Evolutionary conservation across 345 rosid species (phyloP).

Genomic region (Euclidium syriacum): DNA sequence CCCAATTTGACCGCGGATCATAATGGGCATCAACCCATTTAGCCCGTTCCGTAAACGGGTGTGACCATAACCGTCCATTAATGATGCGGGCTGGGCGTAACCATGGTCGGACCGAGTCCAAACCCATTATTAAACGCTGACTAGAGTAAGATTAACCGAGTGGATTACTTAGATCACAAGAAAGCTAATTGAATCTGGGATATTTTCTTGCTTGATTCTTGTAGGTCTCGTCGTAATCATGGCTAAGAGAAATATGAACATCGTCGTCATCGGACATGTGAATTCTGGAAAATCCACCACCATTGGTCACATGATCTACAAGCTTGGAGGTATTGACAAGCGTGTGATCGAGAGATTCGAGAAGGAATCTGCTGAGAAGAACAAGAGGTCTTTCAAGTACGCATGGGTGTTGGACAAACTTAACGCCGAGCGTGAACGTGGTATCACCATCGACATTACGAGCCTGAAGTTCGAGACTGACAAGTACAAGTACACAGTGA

Average conservation of each 20-base stretch:
- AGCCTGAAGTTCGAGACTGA: conserved; percentile 74
- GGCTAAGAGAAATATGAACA: conserved; percentile 22
- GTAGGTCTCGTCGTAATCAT: too few relatives aligned
- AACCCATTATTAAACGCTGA: too few relatives aligned
- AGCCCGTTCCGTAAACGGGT: too few relatives aligned
- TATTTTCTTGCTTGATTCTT: too few relatives aligned
- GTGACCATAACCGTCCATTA: too few relatives aligned
- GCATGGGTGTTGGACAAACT: conserved; percentile 85
- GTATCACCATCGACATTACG: conserved; percentile 72
- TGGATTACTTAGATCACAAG: too few relatives aligned
- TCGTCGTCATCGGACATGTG: conserved; percentile 46
- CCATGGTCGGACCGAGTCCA: too few relatives aligned
- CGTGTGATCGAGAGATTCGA: conserved; percentile 79
- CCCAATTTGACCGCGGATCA: too few relatives aligned
- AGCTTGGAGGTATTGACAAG: conserved; percentile 81
- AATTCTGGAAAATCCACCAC: conserved; percentile 72
- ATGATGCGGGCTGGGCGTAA: too few relatives aligned
- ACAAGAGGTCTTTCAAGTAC: conserved; percentile 73
- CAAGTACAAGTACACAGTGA: conserved; percentile 69
- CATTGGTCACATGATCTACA: conserved; percentile 72
- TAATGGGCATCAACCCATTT: too few relatives aligned
- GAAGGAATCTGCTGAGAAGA: conserved; percentile 84
- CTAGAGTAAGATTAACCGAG: too few relatives aligned
- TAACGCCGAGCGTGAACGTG: conserved; percentile 81
- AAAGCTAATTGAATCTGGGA: too few relatives aligned